These are phyloP conservation scores for Calvatia gigantea DNA, from an alignment of 768 basidiomycete species.

Conservation along the genomic window DNA sequence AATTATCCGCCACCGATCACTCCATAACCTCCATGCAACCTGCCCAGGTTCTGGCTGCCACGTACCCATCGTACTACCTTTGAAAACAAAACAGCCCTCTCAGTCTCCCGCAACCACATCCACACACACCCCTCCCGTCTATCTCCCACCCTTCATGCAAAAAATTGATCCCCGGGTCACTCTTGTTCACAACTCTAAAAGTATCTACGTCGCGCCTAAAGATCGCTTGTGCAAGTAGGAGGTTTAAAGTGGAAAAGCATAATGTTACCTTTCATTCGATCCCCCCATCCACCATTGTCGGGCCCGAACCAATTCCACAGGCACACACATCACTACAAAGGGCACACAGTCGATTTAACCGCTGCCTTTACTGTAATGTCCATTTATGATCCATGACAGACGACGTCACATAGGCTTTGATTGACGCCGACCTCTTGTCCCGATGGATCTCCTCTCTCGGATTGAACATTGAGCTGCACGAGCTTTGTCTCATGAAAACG, in stretches of 20 bases:
- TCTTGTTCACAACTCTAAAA: too few relatives aligned
- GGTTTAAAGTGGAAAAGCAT: neutral
- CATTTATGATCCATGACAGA: neutral
- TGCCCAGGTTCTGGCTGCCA: too few relatives aligned
- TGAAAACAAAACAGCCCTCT: too few relatives aligned
- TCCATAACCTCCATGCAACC: too few relatives aligned
- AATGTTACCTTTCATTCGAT: neutral
- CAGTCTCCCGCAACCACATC: too few relatives aligned
- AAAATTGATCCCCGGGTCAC: too few relatives aligned
- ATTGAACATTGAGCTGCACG: neutral
- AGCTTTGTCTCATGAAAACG: too few relatives aligned
- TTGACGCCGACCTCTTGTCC: neutral
- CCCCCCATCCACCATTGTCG: neutral
- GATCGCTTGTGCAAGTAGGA: neutral
- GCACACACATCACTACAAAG: slow-evolving; percentile 1
- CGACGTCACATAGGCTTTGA: neutral
- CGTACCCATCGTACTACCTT: too few relatives aligned
- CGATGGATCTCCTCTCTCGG: neutral
- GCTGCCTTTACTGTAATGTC: slow-evolving; percentile 2
- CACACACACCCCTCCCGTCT: too few relatives aligned
- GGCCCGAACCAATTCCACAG: slow-evolving; percentile 9
- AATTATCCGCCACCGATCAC: too few relatives aligned
- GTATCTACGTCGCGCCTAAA: too few relatives aligned
- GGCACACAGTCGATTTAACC: neutral
- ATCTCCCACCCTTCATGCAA: too few relatives aligned